These are phyloP conservation scores for Colletotrichum chrysophilum DNA, from an alignment of 2,329 filamentous ascomycete species.

Conservation along the genomic window DNA sequence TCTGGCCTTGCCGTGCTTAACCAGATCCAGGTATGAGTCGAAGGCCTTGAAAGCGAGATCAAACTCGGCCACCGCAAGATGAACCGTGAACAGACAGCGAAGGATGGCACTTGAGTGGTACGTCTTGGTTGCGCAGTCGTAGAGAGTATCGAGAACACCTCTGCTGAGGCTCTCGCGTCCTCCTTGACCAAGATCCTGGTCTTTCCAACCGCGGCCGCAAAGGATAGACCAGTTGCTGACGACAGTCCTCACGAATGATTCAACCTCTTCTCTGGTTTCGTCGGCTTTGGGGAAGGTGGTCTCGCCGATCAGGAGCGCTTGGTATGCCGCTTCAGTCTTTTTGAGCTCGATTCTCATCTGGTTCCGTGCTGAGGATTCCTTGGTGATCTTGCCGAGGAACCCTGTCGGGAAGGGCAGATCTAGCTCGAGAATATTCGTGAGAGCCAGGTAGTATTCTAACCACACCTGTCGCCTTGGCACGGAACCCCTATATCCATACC, in stretches of 20 bases:
- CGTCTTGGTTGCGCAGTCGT: constrained; percentile 88
- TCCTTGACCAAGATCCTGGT: constrained; percentile 80
- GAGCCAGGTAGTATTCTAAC: constrained; percentile 81
- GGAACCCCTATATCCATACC: constrained; percentile 62
- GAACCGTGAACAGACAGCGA: constrained; percentile 84
- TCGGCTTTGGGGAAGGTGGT: constrained; percentile 85
- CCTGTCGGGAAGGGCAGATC: constrained; percentile 65
- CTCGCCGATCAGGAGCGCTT: constrained; percentile 77
- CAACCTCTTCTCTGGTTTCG: constrained; percentile 78
- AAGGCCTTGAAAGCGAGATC: constrained; percentile 90
- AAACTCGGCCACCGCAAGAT: constrained; percentile 88
- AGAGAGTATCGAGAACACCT: constrained; percentile 84
- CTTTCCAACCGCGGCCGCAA: constrained; percentile 79
- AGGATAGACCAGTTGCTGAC: constrained; percentile 86
- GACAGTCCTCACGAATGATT: constrained; percentile 79
- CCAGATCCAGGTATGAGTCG: constrained; percentile 88
- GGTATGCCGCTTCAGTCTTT: constrained; percentile 79
- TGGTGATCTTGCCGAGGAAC: constrained; percentile 40
- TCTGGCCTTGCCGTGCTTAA: constrained; percentile 83
- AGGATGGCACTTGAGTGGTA: constrained; percentile 94
- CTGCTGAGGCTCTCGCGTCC: constrained; percentile 78
- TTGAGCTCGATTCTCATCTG: constrained; percentile 80
- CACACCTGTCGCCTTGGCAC: constrained; percentile 74
- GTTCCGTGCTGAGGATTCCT: constrained; percentile 59
- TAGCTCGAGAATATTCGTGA: constrained; percentile 77